Conservation (phyloP, 257 asterid genomes). For the Nicotiana attenuata region DNA sequence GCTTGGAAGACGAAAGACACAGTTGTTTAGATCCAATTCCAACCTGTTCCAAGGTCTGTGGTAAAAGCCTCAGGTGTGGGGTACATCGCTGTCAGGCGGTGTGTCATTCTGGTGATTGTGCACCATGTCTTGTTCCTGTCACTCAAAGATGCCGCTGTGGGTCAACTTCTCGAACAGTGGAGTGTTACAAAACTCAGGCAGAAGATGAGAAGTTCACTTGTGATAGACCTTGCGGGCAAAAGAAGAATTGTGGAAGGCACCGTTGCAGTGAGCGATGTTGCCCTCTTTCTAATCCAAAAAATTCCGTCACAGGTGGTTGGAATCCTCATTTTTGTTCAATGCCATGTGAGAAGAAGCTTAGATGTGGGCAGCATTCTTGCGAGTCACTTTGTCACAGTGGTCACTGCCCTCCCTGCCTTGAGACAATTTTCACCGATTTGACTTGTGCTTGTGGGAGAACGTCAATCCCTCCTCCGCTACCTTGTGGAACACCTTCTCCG, state of each 20-base stretch:
- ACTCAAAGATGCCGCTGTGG: constrained; percentile 87
- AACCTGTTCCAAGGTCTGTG: constrained; percentile 68
- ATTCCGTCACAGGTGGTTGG: constrained; percentile 42
- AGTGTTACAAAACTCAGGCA: constrained; percentile 58
- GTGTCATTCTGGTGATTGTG: constrained; percentile 79
- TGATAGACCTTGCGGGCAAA: constrained; percentile 79
- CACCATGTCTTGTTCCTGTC: constrained; percentile 69
- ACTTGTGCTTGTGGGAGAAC: constrained; percentile 93
- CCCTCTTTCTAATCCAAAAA: constrained; percentile 53
- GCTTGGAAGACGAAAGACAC: constrained; percentile 48
- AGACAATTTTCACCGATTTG: constrained; percentile 81
- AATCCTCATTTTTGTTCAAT: constrained; percentile 88
- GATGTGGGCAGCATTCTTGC: constrained; percentile 98
- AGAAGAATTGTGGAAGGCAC: constrained; percentile 96
- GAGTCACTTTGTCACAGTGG: constrained; percentile 89
- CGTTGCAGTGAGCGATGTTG: constrained; percentile 96
- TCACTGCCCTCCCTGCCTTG: constrained; percentile 95
- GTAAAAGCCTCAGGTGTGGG: constrained; percentile 70
- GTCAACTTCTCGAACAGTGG: constrained; percentile 75
- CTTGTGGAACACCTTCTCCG: constrained; percentile 92
- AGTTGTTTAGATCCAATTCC: constrained; percentile 89
- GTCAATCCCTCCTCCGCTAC: constrained; percentile 91
- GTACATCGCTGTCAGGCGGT: constrained; percentile 57
- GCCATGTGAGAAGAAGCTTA: constrained; percentile 92
- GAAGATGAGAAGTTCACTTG: constrained; percentile 61